Base-by-base conservation (phyloP, 441 rosid genomes). In the Eutrema salsugineum region DNA sequence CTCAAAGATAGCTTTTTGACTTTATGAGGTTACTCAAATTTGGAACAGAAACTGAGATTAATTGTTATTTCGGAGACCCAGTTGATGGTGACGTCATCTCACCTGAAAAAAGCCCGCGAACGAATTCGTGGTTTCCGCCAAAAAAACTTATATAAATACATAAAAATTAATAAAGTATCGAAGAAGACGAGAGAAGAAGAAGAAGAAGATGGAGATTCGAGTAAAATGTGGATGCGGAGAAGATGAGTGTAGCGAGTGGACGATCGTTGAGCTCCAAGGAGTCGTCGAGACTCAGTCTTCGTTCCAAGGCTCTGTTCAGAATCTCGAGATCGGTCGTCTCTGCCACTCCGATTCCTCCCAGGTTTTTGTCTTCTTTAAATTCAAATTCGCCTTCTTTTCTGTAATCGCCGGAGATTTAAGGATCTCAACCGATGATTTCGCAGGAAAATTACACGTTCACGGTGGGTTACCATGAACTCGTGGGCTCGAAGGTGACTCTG, bases 221-320 rank as follows among this genome's bases (percentile, higher is more conserved):
- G 84, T 94, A 60, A 90, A 87, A 80, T 93, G 98, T 59, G 77
- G 84, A 19, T 91, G 97, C 48, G 89, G 90, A 19, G 89, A 75
- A 36, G 91, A 83, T 6, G 79, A 77, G 27, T 94, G 99, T 51
- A 88, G 80, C n/a, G 96, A 92, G 54, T 94, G 99, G 97, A 88
- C 86, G 38, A 82, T 94, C 17, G 46, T 94, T 7, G 99, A 94
- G 69, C 42, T 94, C 47, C 99, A 91, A 88, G 98, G 98, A 46
- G 85, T 78, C 10, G 81, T 92, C 16, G 96, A 94, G 75, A 83
- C 77, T 16, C 94, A 92, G 58, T 83, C 94, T 19, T 79, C 86
- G 2, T 87, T 86, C 63, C 83, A 83, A 53, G 83, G 77, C 43
- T 83, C 80, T 49, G 68, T 94, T 65, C 96, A 86, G 30, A 87